These are phyloP conservation scores for Chaetomiaceae sp. DNA, from an alignment of 2,329 filamentous ascomycete genomes.

Conservation along the genomic window DNA sequence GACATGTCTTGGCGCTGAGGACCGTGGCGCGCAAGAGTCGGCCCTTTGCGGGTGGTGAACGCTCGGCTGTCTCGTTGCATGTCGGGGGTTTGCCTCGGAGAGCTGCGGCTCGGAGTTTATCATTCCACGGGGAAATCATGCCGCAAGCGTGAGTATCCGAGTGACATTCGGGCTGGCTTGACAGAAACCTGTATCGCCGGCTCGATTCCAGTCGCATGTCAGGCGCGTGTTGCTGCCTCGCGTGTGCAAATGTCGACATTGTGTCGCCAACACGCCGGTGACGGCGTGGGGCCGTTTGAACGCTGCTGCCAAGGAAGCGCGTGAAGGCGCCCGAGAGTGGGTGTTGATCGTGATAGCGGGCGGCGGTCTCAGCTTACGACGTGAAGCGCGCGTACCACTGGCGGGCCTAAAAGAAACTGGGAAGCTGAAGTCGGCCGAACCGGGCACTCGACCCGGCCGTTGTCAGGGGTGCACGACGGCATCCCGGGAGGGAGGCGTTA, in stretches of 20 bases:
- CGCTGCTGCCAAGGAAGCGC: neutral
- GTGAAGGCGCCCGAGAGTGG: neutral
- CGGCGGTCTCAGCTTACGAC: constrained; percentile 1
- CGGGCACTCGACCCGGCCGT: neutral
- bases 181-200: neutral
- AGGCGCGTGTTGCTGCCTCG: neutral
- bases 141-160: neutral
- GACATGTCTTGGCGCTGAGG: neutral
- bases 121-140: neutral
- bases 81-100: neutral
- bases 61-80: neutral
- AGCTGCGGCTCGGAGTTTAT: neutral
- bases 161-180: neutral
- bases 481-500: constrained; percentile 5
- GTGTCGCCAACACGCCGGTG: neutral
- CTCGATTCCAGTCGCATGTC: neutral
- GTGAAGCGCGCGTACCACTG: neutral
- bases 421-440: neutral
- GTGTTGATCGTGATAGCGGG: constrained; percentile 4
- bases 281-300: neutral
- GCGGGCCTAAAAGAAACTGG: neutral
- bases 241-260: neutral
- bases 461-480: neutral
- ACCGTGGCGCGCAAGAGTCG: constrained; percentile 8
- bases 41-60: constrained; percentile 2